These are phyloP conservation scores for Russula foetens DNA, from an alignment of 768 basidiomycete species.

Conservation along the genomic window DNA sequence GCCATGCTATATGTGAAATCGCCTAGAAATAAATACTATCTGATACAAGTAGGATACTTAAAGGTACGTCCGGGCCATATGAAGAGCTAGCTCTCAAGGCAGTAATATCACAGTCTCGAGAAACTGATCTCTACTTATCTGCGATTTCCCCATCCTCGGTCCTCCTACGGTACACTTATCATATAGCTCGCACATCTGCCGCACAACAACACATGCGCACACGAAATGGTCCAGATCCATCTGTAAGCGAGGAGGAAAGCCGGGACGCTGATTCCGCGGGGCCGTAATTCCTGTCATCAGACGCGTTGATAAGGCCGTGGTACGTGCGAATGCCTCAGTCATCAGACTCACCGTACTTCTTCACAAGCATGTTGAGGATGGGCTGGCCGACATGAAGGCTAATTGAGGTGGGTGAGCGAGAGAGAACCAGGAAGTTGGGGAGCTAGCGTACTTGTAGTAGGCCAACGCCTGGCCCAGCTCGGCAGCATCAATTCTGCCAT, in stretches of 20 bases:
- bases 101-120: background rate
- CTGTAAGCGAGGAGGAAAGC: background rate
- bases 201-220: slow-evolving; percentile 1
- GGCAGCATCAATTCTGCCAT: background rate
- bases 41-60: no score
- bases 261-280: background rate
- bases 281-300: background rate
- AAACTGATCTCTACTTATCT: slow-evolving; percentile 5
- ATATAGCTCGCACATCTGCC: background rate
- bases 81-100: background rate
- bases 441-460: background rate
- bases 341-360: slow-evolving; percentile 4
- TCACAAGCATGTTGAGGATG: background rate
- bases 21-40: no score
- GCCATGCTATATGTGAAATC: no score
- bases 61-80: no score
- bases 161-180: background rate
- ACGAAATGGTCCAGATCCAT: slow-evolving; percentile 3
- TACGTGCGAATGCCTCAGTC: background rate
- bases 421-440: background rate
- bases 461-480: background rate
- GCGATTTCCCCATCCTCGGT: background rate
- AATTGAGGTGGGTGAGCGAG: background rate
- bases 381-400: slow-evolving; percentile 1
- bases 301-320: background rate